phyloP scores from a whole-genome alignment of 495 filamentous ascomycete genomes.

The Penicillium alfredii region DNA sequence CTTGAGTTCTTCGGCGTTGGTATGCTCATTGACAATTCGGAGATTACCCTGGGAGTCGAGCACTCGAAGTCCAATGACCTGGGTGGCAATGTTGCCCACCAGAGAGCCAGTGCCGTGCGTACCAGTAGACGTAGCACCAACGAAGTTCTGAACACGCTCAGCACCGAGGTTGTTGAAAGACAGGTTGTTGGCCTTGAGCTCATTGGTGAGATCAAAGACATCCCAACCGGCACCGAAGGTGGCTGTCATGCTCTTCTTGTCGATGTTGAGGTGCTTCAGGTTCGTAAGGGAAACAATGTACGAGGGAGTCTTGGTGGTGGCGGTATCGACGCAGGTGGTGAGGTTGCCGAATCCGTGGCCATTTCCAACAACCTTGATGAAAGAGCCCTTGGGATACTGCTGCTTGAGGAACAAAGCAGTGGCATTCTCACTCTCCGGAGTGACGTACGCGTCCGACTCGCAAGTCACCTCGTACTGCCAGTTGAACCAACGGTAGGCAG shows the following conservation, averaged over 20 bases:
- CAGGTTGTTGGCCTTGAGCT: constrained; percentile 9
- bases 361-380: constrained; percentile 18
- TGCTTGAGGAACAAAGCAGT: constrained; percentile 9
- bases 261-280: constrained; percentile 10
- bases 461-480: constrained; percentile 20
- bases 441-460: constrained; percentile 10
- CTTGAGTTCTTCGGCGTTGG: constrained; percentile 14
- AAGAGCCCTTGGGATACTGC: constrained; percentile 8
- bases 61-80: constrained; percentile 14
- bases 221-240: constrained; percentile 16
- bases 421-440: constrained; percentile 8
- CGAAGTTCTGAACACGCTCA: constrained; percentile 17
- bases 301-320: constrained; percentile 5
- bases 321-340: constrained; percentile 12
- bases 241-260: constrained; percentile 10
- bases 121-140: constrained; percentile 16
- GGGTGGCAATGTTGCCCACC: constrained; percentile 10
- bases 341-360: constrained; percentile 20
- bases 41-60: constrained; percentile 13
- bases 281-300: constrained; percentile 15
- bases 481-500: constrained; percentile 19
- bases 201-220: constrained; percentile 8
- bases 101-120: constrained; percentile 15
- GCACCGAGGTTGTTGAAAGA: constrained; percentile 12
- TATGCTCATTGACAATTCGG: constrained; percentile 6